phyloP scores from a whole-genome alignment of 2,329 filamentous ascomycete genomes.

The Diaporthe sp. region DNA sequence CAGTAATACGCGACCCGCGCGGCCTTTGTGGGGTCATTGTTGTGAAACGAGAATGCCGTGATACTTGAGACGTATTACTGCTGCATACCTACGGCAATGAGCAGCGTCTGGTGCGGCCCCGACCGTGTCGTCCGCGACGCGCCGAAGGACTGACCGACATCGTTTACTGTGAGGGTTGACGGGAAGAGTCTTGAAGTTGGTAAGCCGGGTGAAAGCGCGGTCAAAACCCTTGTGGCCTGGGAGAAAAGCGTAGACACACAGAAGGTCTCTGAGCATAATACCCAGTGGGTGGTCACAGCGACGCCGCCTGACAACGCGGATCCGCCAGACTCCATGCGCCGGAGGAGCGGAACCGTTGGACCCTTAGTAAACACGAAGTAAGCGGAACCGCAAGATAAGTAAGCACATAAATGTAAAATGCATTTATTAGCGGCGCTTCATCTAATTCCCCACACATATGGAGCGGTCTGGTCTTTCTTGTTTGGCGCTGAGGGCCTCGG shows the following conservation, averaged over 20 bases:
- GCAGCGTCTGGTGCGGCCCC: background rate
- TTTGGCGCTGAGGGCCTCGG: background rate
- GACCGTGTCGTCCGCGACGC: background rate
- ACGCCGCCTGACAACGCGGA: background rate
- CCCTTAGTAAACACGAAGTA: background rate
- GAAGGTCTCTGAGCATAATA: background rate
- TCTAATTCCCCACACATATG: background rate
- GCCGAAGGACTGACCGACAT: background rate
- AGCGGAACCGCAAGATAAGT: background rate
- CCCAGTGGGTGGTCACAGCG: background rate
- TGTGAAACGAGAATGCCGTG: constrained; percentile 18
- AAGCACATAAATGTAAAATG: background rate
- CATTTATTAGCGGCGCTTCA: background rate
- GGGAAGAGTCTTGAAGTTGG: no score
- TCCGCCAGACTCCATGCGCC: background rate
- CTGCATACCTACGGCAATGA: background rate
- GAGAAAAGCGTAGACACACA: background rate
- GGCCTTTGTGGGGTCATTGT: background rate
- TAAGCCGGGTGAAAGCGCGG: background rate
- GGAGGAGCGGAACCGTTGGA: background rate
- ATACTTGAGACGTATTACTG: background rate
- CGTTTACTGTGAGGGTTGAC: background rate
- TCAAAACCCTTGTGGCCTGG: background rate
- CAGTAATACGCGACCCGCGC: background rate
- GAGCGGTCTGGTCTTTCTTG: background rate